Conservation (phyloP, 306 rosid genomes). For the Vigna reflexopilosa region DNA sequence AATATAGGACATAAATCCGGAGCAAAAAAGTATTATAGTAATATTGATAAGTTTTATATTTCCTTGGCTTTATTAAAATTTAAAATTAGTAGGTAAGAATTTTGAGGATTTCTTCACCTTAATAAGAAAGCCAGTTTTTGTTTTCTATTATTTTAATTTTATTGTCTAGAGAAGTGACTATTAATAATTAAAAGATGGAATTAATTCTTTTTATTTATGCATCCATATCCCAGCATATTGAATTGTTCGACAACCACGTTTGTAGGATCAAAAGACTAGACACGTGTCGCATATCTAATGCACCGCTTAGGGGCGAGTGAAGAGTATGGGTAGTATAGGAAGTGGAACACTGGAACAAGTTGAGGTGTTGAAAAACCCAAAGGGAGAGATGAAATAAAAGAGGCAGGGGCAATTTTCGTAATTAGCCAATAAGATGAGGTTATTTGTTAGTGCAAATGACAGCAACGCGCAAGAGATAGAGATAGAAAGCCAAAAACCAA, state of each 20-base stretch:
- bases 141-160: not conserved
- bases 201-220: not conserved
- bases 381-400: not conserved
- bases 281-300: constrained; percentile 42
- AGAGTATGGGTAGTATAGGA: constrained; percentile 35
- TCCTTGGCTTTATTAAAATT: too few species aligned
- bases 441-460: constrained; percentile 49
- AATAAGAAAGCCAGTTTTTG: not conserved
- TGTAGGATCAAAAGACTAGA: constrained; percentile 26
- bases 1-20: too few species aligned
- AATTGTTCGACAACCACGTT: not conserved
- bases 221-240: not conserved
- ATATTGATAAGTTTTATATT: too few species aligned
- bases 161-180: not conserved
- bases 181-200: not conserved
- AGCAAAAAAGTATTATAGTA: too few species aligned
- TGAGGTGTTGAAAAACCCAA: constrained; percentile 45
- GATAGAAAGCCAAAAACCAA: constrained; percentile 54
- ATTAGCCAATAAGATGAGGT: constrained; percentile 55
- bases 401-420: constrained; percentile 35
- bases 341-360: constrained; percentile 37
- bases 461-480: constrained; percentile 63
- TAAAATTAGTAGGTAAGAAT: too few species aligned
- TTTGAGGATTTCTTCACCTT: too few species aligned
- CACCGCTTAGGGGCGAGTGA: not conserved